phyloP scores from a whole-genome alignment of 106 monocot genomes.

The Chionographis japonica region DNA sequence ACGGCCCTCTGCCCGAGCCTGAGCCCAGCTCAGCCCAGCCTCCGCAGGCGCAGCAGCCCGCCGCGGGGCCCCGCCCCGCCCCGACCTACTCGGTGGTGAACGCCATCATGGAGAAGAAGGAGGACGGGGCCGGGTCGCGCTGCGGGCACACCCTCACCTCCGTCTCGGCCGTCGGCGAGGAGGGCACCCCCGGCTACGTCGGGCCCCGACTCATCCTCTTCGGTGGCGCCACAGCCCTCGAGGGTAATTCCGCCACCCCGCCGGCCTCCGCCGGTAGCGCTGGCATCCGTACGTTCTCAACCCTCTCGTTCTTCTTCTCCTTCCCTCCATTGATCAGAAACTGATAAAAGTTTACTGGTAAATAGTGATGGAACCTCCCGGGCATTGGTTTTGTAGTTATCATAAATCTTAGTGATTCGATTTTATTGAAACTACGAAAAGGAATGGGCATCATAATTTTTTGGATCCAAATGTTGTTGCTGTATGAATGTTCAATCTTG shows the following conservation, averaged over 20 bases:
- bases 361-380: too few species aligned
- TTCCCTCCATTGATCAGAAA: too few species aligned
- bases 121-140: constrained; percentile 86
- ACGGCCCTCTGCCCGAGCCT: not conserved
- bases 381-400: too few species aligned
- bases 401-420: too few species aligned
- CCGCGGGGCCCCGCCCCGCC: constrained; percentile 74
- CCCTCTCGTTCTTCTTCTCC: not conserved
- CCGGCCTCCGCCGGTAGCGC: constrained; percentile 77
- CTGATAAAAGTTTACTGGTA: too few species aligned
- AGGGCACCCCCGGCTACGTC: constrained; percentile 65
- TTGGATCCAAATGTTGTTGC: not conserved
- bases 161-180: constrained; percentile 80
- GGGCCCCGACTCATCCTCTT: constrained; percentile 88
- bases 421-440: too few species aligned
- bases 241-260: constrained; percentile 83
- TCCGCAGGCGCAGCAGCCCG: constrained; percentile 1
- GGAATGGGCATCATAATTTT: too few species aligned
- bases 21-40: not conserved
- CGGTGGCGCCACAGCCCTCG: constrained; percentile 93
- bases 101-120: constrained; percentile 80
- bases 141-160: constrained; percentile 96
- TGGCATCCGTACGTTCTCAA: constrained; percentile 69
- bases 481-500: not conserved
- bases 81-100: constrained; percentile 64